Conservation (phyloP, 1,139 yeast species). For the Pichia norvegensis region DNA sequence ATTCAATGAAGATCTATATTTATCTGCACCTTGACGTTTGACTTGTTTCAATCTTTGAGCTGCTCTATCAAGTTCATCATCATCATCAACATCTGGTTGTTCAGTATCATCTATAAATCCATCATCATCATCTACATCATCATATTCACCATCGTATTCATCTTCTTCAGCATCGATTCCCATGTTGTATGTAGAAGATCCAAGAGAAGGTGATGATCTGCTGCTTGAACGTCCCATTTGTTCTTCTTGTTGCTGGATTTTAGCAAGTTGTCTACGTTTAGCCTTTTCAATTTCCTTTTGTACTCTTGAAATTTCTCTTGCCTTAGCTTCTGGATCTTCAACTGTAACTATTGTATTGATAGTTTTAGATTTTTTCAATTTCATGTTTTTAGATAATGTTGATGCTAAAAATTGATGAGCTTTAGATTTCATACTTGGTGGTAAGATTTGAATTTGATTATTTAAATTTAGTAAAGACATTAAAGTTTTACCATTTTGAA, state of each 20-base stretch:
- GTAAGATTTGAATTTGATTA: constrained; percentile 67
- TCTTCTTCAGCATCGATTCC: constrained; percentile 31
- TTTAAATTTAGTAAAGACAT: constrained; percentile 44
- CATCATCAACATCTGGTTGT: constrained; percentile 42
- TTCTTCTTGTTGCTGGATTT: constrained; percentile 45
- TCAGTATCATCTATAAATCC: constrained; percentile 38
- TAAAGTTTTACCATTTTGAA: constrained; percentile 63
- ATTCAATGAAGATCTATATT: constrained; percentile 26
- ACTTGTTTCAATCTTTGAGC: constrained; percentile 30
- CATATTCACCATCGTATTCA: constrained; percentile 33
- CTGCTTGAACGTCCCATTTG: constrained; percentile 19
- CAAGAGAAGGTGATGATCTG: neutral
- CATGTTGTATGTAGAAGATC: constrained; percentile 12
- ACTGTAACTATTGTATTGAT: constrained; percentile 70
- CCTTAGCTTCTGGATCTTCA: constrained; percentile 82
- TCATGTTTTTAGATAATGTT: constrained; percentile 65
- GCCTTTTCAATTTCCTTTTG: constrained; percentile 65
- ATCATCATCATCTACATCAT: constrained; percentile 34
- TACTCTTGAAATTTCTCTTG: constrained; percentile 72
- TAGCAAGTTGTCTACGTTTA: constrained; percentile 57
- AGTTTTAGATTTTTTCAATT: constrained; percentile 40
- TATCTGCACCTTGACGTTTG: constrained; percentile 29
- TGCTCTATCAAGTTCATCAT: constrained; percentile 35
- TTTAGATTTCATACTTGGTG: constrained; percentile 76
- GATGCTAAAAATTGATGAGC: constrained; percentile 76